Conservation (phyloP, 176 grass and related monocot genomes). For the Oryza nivara region DNA sequence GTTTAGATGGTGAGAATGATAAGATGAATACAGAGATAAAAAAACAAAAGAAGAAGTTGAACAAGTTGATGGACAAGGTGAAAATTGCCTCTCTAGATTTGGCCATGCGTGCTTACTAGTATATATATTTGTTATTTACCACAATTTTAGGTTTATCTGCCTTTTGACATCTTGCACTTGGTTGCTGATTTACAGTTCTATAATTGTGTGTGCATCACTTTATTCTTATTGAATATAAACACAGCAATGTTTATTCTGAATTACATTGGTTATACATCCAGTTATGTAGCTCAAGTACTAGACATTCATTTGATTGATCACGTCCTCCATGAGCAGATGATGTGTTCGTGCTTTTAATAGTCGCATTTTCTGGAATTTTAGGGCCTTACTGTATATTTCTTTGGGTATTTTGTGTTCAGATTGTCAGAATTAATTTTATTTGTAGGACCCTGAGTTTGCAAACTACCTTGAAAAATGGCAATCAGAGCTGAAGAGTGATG, state of each 20-base stretch:
- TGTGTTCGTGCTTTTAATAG: not conserved
- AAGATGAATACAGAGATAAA: constrained; percentile 58
- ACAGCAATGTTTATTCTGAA: not conserved
- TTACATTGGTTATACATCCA: not conserved
- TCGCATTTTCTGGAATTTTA: not conserved
- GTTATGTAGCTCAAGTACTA: not conserved
- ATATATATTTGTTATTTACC: not conserved
- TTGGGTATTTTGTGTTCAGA: constrained; percentile 8
- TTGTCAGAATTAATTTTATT: constrained; percentile 40
- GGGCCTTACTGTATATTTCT: not conserved
- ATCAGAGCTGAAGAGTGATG: constrained; percentile 44
- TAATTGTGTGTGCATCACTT: not conserved
- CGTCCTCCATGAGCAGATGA: not conserved
- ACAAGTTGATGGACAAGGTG: constrained; percentile 79
- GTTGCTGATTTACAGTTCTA: not conserved
- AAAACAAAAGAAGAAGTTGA: constrained; percentile 74
- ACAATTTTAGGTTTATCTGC: not conserved
- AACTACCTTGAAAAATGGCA: constrained; percentile 67
- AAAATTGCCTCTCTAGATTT: not conserved
- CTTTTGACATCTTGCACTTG: not conserved
- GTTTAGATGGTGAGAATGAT: constrained; percentile 55
- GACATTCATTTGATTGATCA: constrained; percentile 11
- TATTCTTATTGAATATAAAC: not conserved
- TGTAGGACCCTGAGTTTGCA: constrained; percentile 80
- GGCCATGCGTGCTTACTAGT: not conserved